Conservation (phyloP, 345 rosid genomes). For the Bruguiera parviflora region DNA sequence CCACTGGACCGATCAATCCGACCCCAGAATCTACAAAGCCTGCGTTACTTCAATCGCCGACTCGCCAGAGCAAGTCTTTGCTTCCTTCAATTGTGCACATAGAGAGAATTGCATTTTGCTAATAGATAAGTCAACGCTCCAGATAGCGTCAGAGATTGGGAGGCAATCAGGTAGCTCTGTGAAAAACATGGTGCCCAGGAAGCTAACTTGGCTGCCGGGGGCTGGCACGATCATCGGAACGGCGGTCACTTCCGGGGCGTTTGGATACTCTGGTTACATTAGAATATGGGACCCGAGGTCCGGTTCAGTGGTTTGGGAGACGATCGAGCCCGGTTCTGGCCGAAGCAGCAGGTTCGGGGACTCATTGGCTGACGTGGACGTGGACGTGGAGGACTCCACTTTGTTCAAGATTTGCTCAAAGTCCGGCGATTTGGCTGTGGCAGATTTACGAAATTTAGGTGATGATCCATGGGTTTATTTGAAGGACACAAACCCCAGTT, state of each 20-base stretch:
- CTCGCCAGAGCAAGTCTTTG: slow-evolving; percentile 52
- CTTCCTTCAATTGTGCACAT: slow-evolving; percentile 75
- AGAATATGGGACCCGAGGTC: slow-evolving; percentile 83
- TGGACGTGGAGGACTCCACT: slow-evolving; percentile 44
- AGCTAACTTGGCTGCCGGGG: slow-evolving; percentile 65
- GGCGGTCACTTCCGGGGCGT: slow-evolving; percentile 59
- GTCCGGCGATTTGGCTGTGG: slow-evolving; percentile 85
- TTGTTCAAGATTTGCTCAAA: slow-evolving; percentile 80
- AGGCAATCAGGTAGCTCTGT: slow-evolving; percentile 69
- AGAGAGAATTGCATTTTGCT: slow-evolving; percentile 62
- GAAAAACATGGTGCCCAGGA: slow-evolving; percentile 56
- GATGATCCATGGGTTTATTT: slow-evolving; percentile 87
- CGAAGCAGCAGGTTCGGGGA: slow-evolving; percentile 88
- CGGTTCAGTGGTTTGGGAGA: slow-evolving; percentile 67
- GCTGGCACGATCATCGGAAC: slow-evolving; percentile 47
- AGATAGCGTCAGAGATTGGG: slow-evolving; percentile 48
- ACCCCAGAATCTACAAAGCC: slow-evolving; percentile 83
- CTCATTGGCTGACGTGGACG: slow-evolving; percentile 74
- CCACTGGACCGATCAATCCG: slow-evolving; percentile 74
- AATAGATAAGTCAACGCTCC: slow-evolving; percentile 83
- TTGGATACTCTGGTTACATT: slow-evolving; percentile 84
- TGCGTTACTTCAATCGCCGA: slow-evolving; percentile 56
- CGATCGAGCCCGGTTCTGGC: slow-evolving; percentile 90
- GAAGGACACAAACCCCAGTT: slow-evolving; percentile 55
- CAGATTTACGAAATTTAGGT: slow-evolving; percentile 67